Base-by-base conservation (phyloP, 1,284 basidiomycete species). In the Apiotrichum sp. region DNA sequence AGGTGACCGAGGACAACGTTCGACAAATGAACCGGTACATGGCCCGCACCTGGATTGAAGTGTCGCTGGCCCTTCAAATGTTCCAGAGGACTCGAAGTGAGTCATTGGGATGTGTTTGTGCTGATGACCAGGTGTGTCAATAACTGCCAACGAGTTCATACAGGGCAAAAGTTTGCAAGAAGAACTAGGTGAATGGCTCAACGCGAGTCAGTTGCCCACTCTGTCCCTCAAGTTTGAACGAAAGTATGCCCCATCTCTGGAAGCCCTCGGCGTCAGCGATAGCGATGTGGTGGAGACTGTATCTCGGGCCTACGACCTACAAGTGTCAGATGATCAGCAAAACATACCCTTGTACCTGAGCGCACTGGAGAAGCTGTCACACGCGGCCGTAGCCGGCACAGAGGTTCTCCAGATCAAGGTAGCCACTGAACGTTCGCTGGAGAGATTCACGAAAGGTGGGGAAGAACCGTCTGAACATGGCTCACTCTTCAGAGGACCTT, bases 41-140 rank as follows among this genome's bases (percentile, higher is more conserved):
- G 68, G 46, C 69, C 14, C 55, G 72, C 35, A 52, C 63, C 1
- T 74, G 72, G 72, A 63, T 74, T 4, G 72, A 74, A 59, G 59
- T 71, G 8, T 55, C 53, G 0, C 54, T 71, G 1, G 64, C 58
- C 38, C 51, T 72, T 1, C 42, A 56, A 9, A 51, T 52, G 1
- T 69, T 56, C 42, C 59, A 62, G 41, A 42, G 47, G 4, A 48
- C 53, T 3, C 56, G 65, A 29, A 50, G 69, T 68, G 44, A 50
- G 66, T 62, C 1, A 2, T 4, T 4, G 29, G 22, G 36, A 38
- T 38, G 7, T 13, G 13, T 7, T 13, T 8, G 7, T 13, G 36
- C 36, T 38, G 36, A 38, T 38, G 36, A 13, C 22, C 7, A 38
- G 36, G 13, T 13, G 36, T 38, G 36, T 13, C 36, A 7, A 13